Evolutionary conservation across 2,329 filamentous ascomycete genomes (phyloP).

Genomic region (Malbranchea cinnamomea): DNA sequence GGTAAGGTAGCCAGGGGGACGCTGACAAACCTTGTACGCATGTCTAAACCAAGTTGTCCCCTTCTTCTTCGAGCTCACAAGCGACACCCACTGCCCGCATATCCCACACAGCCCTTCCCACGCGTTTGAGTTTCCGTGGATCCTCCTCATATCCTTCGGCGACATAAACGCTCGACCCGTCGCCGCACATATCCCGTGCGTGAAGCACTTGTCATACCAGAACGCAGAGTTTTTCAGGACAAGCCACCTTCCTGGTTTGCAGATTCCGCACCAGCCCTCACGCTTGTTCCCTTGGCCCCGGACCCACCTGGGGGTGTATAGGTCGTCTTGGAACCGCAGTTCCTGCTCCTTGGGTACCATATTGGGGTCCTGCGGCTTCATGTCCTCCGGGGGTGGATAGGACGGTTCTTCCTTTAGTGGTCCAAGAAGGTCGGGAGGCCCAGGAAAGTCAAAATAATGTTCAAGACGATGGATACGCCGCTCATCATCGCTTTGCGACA

Average conservation of each 20-base stretch:
- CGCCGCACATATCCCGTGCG: conserved; percentile 70
- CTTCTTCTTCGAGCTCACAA: conserved; percentile 66
- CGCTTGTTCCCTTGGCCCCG: conserved; percentile 76
- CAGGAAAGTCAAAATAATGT: conserved; percentile 58
- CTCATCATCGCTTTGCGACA: conserved; percentile 61
- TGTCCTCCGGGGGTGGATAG: conserved; percentile 62
- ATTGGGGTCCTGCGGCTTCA: conserved; percentile 64
- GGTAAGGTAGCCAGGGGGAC: no score
- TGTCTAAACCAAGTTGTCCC: conserved; percentile 87
- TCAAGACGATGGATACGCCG: conserved; percentile 39
- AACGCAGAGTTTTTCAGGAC: conserved; percentile 82
- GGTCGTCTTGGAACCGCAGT: conserved; percentile 61
- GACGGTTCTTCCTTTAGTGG: conserved; percentile 60
- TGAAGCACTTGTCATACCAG: conserved; percentile 88
- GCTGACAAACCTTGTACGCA: conserved; percentile 83
- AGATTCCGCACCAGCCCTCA: conserved; percentile 80
- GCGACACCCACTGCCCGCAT: conserved; percentile 19
- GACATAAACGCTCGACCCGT: conserved; percentile 67
- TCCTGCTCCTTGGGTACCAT: conserved; percentile 65
- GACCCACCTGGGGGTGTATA: conserved; percentile 75
- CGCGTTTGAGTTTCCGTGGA: conserved; percentile 56
- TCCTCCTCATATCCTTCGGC: conserved; percentile 58
- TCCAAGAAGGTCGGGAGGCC: conserved; percentile 62
- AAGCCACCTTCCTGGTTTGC: conserved; percentile 72
- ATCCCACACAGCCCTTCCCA: conserved; percentile 25